These are phyloP conservation scores for Verticillium isaacii DNA, from an alignment of 2,329 filamentous ascomycete species.

Conservation along the genomic window DNA sequence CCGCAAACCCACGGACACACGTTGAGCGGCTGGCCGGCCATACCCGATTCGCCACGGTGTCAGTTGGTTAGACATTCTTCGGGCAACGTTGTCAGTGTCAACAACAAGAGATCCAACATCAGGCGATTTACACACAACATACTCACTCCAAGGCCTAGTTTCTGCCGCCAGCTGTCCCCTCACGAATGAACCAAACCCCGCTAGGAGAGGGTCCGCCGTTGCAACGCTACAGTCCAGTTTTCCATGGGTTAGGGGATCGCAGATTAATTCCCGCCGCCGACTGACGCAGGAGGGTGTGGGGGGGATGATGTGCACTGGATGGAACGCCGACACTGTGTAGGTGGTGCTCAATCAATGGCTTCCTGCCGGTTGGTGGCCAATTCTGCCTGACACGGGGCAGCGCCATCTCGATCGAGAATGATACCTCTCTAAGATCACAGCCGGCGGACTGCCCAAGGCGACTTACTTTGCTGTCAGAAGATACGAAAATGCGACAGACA, in stretches of 20 bases:
- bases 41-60: not conserved
- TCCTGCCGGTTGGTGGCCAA: conserved; percentile 3
- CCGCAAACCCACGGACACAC: not conserved
- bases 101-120: not conserved
- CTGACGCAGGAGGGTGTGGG: not conserved
- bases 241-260: not conserved
- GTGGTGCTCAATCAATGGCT: not conserved
- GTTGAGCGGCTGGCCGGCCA: not conserved
- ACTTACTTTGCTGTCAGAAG: not conserved
- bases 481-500: not conserved
- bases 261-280: not conserved
- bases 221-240: not conserved
- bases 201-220: not conserved
- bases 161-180: not conserved
- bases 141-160: not conserved
- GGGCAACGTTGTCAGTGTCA: not conserved
- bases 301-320: not conserved
- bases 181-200: not conserved
- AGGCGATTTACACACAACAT: not conserved
- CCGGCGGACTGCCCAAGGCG: too few species aligned
- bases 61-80: not conserved
- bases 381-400: not conserved
- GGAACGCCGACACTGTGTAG: not conserved
- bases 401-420: not conserved
- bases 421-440: not conserved